Evolutionary conservation across 768 basidiomycete species (phyloP), one percentile per base, ranked within the genome.

Genomic region (Mycena rosella): DNA sequence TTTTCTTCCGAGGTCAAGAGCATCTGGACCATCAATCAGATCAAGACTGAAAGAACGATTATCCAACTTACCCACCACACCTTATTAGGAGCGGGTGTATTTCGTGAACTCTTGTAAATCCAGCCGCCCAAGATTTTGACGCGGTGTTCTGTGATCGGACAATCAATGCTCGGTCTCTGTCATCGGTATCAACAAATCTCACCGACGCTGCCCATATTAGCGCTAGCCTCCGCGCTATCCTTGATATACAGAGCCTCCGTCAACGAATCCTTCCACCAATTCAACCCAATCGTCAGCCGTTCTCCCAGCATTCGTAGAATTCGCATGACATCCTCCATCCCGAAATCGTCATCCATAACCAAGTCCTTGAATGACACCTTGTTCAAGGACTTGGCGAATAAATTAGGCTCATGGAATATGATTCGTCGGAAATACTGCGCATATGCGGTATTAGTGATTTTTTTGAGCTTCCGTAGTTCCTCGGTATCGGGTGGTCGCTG

Each of bases 311-410:
- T 45, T 27, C 15, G 20, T 22, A 30, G 17, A 26, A 60, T 34
- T 24, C 24, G 4, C 20, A 13, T 24, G 8, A 63, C 22, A 40
- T 80, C 74, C 5, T 75, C 74, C 1, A 70, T 44, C 0, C 71
- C 63, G 56, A 80, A 78, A 20, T 77, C 75, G 7, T 80, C 73
- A 36, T 75, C 72, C 38, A 79, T 64, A 26, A 79, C 47, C 30
- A 80, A 53, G 47, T 80, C 78, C 47, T 72, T 72, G 58, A 80
- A 74, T 24, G 78, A 80, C 1, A 77, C 78, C 34, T 71, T 79
- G 15, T 72, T 73, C 29, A 76, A 24, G 8, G 76, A 60, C 52
- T 74, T 77, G 68, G 69, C 61, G 36, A 75, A 78, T 5, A 80
- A 71, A 17, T 30, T 59, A 1, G 74, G 74, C 9, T 80, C 62